Conservation (phyloP, 2,329 filamentous ascomycete species). For the Phaeosphaeria sp. region DNA sequence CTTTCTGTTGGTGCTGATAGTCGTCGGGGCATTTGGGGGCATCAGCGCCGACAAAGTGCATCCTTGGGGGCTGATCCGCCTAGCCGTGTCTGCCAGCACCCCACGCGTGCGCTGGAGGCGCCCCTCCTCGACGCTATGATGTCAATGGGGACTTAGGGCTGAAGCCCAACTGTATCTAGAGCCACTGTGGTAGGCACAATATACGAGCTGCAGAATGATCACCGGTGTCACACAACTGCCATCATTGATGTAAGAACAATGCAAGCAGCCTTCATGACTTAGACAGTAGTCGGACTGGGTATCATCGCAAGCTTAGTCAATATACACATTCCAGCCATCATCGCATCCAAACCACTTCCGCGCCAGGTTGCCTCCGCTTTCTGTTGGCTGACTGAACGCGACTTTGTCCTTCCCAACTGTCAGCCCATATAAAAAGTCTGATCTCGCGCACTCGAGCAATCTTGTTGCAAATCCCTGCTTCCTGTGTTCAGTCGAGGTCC, state of each 20-base stretch:
- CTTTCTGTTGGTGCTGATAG: constrained; percentile 29
- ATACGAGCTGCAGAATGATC: not conserved
- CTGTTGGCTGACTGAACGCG: constrained; percentile 72
- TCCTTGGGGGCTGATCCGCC: not conserved
- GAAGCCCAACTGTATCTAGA: not conserved
- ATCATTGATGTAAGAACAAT: not conserved
- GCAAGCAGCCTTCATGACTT: not conserved
- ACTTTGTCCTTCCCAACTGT: constrained; percentile 62
- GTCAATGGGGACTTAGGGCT: not conserved
- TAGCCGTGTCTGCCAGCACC: not conserved
- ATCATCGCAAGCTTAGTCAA: constrained; percentile 54
- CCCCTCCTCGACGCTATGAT: constrained; percentile 2
- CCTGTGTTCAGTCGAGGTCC: constrained; percentile 65
- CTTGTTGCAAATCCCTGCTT: constrained; percentile 64
- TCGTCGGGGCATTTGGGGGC: constrained; percentile 17
- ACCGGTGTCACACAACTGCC: not conserved
- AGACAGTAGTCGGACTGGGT: not conserved
- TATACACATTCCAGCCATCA: constrained; percentile 67
- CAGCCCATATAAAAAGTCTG: constrained; percentile 63
- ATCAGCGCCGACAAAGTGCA: constrained; percentile 21
- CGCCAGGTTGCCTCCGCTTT: constrained; percentile 64
- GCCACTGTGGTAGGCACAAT: not conserved
- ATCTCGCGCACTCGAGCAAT: constrained; percentile 63
- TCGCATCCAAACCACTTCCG: constrained; percentile 63
- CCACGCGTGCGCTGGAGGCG: not conserved